Conservation (phyloP, 2,329 filamentous ascomycete genomes). For the Parastagonospora nodorum region DNA sequence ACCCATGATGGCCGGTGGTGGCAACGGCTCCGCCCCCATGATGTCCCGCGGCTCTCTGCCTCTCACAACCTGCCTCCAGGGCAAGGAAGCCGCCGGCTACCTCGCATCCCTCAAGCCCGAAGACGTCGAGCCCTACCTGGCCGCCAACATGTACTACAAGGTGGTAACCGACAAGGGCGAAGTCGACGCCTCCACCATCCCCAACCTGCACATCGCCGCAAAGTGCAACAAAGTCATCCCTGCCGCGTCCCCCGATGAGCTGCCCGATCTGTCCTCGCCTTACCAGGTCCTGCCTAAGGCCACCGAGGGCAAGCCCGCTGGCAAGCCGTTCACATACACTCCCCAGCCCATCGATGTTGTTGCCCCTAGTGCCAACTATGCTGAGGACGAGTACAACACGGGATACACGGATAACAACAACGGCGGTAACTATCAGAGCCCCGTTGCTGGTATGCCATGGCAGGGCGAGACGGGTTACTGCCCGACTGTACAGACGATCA, state of each 20-base stretch:
- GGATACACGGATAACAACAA: slow-evolving; percentile 2
- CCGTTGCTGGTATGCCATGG: slow-evolving; percentile 15
- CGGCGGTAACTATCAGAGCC: slow-evolving; percentile 3
- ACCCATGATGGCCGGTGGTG: slow-evolving; percentile 24
- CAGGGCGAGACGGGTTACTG: slow-evolving; percentile 37
- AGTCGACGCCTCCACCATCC: slow-evolving; percentile 31
- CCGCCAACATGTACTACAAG: slow-evolving; percentile 42
- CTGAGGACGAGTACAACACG: slow-evolving; percentile 7
- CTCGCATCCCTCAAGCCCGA: slow-evolving; percentile 39
- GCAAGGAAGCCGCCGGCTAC: slow-evolving; percentile 35
- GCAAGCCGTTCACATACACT: slow-evolving; percentile 35
- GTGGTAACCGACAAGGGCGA: slow-evolving; percentile 40
- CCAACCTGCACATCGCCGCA: slow-evolving; percentile 42
- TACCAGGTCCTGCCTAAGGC: slow-evolving; percentile 33
- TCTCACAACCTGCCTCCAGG: slow-evolving; percentile 42
- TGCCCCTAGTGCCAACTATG: slow-evolving; percentile 20
- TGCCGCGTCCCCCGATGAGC: slow-evolving; percentile 26
- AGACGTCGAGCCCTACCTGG: slow-evolving; percentile 41
- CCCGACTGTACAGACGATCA: slow-evolving; percentile 34
- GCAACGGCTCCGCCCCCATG: slow-evolving; percentile 30
- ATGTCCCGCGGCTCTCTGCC: slow-evolving; percentile 41
- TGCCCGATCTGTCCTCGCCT: slow-evolving; percentile 35
- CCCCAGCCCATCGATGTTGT: slow-evolving; percentile 25
- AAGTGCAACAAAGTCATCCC: slow-evolving; percentile 37
- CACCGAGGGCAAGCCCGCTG: slow-evolving; percentile 35